These are phyloP conservation scores for Aspergillus costaricaensis DNA, from an alignment of 2,329 filamentous ascomycete genomes.

Conservation along the genomic window DNA sequence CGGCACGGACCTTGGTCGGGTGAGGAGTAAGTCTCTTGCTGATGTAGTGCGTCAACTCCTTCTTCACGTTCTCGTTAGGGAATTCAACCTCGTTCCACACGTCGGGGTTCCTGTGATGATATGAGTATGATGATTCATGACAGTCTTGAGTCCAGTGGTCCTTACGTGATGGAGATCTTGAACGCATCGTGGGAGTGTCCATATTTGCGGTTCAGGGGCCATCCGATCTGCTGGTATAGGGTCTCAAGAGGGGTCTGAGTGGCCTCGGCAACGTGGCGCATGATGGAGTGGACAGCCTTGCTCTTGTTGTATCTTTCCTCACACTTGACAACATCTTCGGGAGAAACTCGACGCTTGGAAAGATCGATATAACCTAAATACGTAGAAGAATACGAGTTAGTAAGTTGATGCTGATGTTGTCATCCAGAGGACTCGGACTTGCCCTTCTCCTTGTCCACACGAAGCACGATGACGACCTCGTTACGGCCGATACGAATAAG, in stretches of 20 bases:
- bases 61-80: conserved; percentile 78
- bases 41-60: conserved; percentile 93
- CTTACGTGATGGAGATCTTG: conserved; percentile 96
- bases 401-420: neutral
- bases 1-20: conserved; percentile 97
- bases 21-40: conserved; percentile 95
- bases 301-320: conserved; percentile 99
- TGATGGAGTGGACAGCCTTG: conserved; percentile 98
- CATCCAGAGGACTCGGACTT: conserved; percentile 30
- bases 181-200: conserved; percentile 97
- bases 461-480: conserved; percentile 95
- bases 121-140: conserved; percentile 12
- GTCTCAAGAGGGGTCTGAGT: conserved; percentile 90
- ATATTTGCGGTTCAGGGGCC: conserved; percentile 97
- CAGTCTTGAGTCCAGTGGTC: conserved; percentile 26
- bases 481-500: conserved; percentile 97
- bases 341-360: conserved; percentile 95
- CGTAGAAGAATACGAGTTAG: conserved; percentile 22
- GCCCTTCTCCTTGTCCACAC: conserved; percentile 99
- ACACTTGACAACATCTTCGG: conserved; percentile 97
- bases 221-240: conserved; percentile 90
- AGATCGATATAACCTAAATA: conserved; percentile 86
- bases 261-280: conserved; percentile 98
- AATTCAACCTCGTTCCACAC: conserved; percentile 94
- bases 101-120: conserved; percentile 73